These are phyloP conservation scores for Luffa acutangula DNA, from an alignment of 306 rosid genomes.

Conservation along the genomic window DNA sequence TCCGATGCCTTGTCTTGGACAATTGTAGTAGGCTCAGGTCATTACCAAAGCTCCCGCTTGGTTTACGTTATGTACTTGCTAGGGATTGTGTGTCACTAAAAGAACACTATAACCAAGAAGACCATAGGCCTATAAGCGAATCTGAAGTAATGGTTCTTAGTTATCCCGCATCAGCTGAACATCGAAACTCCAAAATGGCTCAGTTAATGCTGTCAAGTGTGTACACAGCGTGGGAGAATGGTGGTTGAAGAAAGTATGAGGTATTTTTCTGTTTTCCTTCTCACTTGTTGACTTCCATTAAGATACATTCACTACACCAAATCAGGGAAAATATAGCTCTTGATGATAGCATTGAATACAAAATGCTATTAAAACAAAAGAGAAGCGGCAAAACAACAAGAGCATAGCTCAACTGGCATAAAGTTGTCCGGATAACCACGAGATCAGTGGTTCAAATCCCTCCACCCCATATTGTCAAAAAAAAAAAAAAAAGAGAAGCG, in stretches of 20 bases:
- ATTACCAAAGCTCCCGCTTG: conserved; percentile 9
- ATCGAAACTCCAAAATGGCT: neutral
- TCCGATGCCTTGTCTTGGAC: neutral
- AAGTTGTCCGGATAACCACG: too few relatives aligned
- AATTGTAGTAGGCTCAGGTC: conserved; percentile 6
- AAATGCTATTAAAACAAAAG: neutral
- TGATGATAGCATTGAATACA: neutral
- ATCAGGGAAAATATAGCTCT: neutral
- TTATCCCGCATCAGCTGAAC: neutral
- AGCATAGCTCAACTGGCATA: too few relatives aligned
- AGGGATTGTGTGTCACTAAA: neutral
- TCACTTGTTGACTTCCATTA: neutral
- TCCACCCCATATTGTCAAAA: too few relatives aligned
- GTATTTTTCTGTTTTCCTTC: neutral
- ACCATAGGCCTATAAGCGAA: neutral
- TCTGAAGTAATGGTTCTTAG: neutral
- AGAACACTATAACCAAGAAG: neutral
- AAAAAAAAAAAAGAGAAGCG: neutral
- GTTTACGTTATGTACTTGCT: neutral
- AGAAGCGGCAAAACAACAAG: neutral
- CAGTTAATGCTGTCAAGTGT: neutral
- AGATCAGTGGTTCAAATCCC: too few relatives aligned
- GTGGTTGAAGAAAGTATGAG: neutral
- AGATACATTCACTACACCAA: neutral
- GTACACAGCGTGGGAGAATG: neutral